phyloP scores from a whole-genome alignment of 106 monocot genomes.

The Posidonia australis region DNA sequence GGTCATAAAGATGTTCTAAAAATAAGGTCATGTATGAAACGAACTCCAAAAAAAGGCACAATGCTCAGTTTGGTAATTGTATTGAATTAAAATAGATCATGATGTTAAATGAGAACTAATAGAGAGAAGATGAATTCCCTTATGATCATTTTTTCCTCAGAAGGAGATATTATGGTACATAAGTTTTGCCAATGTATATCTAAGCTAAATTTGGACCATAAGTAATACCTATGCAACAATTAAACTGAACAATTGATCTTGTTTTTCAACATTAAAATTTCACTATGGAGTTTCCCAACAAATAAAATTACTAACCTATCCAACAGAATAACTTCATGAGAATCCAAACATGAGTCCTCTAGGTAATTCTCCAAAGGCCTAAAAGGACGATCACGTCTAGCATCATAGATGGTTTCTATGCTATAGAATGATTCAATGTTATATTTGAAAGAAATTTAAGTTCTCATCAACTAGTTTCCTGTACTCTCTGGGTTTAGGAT shows the following conservation, averaged over 20 bases:
- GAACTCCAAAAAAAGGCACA: no score
- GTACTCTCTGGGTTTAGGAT: constrained; percentile 79
- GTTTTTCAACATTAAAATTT: no score
- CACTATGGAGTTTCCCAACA: neutral
- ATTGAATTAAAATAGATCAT: no score
- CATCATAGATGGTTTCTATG: constrained; percentile 88
- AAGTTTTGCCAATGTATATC: no score
- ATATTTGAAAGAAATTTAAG: constrained; percentile 66
- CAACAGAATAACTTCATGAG: constrained; percentile 90
- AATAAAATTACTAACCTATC: constrained; percentile 46
- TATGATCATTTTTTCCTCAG: neutral
- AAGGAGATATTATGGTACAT: no score
- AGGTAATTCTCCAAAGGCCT: constrained; percentile 62
- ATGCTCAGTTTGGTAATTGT: neutral
- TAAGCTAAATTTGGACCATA: no score
- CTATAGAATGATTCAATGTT: constrained; percentile 70
- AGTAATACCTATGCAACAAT: no score
- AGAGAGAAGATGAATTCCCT: neutral
- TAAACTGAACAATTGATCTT: no score
- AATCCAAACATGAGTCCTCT: constrained; percentile 37
- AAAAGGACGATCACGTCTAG: constrained; percentile 76
- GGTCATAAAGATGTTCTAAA: no score
- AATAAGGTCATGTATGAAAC: no score
- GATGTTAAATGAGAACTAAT: neutral
- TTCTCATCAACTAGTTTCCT: constrained; percentile 42